phyloP scores from a whole-genome alignment of 257 asterid species.

The Fraxinus quadrangulata region DNA sequence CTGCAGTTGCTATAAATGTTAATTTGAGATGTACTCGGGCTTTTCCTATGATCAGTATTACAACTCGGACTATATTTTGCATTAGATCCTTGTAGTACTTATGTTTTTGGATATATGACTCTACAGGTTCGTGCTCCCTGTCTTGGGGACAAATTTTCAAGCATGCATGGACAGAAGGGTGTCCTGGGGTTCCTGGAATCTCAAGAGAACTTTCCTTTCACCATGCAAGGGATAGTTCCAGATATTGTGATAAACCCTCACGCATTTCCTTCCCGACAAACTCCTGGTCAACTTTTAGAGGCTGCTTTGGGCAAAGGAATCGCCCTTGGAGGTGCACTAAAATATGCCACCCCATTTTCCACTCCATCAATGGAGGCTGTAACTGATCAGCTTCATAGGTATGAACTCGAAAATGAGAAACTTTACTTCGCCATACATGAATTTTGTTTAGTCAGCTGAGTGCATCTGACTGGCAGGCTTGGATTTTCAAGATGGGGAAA shows the following conservation, averaged over 20 bases:
- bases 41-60: neutral
- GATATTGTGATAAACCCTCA: slow-evolving; percentile 95
- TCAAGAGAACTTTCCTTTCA: slow-evolving; percentile 92
- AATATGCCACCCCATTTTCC: slow-evolving; percentile 91
- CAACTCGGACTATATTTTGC: neutral
- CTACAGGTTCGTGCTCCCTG: slow-evolving; percentile 92
- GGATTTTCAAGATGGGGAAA: slow-evolving; percentile 87
- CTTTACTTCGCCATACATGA: too few relatives aligned
- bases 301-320: slow-evolving; percentile 90
- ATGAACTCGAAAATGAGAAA: neutral
- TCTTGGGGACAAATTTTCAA: slow-evolving; percentile 91
- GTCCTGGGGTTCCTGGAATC: slow-evolving; percentile 87
- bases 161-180: slow-evolving; percentile 99
- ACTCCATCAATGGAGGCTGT: slow-evolving; percentile 71
- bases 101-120: neutral
- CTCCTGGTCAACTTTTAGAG: slow-evolving; percentile 92
- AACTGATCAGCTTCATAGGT: slow-evolving; percentile 85
- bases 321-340: slow-evolving; percentile 72
- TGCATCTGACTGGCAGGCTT: slow-evolving; percentile 47
- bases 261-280: slow-evolving; percentile 96
- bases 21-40: neutral
- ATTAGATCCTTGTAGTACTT: neutral
- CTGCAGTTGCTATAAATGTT: neutral
- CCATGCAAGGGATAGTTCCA: slow-evolving; percentile 84
- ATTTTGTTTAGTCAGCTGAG: neutral